Conservation (phyloP, 2,329 filamentous ascomycete species). For the Colletotrichum sojae region DNA sequence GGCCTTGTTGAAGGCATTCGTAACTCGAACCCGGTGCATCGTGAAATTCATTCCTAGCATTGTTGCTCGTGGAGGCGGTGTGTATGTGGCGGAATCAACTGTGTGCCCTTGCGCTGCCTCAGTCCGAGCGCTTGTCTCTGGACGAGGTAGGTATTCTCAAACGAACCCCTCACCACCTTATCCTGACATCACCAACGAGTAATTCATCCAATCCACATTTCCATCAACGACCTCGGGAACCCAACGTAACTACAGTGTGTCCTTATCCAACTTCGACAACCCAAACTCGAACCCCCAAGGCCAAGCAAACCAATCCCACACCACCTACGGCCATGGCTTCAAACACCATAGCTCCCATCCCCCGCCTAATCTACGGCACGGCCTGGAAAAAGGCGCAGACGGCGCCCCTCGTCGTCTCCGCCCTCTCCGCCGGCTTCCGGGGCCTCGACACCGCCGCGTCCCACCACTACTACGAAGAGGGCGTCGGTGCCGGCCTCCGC, state of each 20-base stretch:
- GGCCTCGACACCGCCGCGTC: conserved; percentile 84
- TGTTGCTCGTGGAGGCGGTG: not conserved
- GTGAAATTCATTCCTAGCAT: not conserved
- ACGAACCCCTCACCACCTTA: not conserved
- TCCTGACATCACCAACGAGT: not conserved
- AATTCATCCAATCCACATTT: too few relatives aligned
- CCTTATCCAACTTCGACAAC: too few relatives aligned
- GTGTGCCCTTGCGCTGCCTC: not conserved
- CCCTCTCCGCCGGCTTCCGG: conserved; percentile 78
- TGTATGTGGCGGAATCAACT: not conserved
- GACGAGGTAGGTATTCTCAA: not conserved
- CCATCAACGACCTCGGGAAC: too few relatives aligned
- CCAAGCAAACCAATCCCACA: not conserved
- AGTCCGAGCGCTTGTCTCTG: conserved; percentile 23
- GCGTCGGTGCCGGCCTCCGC: conserved; percentile 77
- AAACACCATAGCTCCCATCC: conserved; percentile 52
- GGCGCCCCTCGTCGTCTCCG: conserved; percentile 75
- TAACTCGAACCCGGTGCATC: not conserved
- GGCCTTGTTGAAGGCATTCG: conserved; percentile 7
- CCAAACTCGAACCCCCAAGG: too few relatives aligned
- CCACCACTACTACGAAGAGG: conserved; percentile 81
- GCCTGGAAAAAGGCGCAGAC: conserved; percentile 87
- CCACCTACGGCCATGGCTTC: conserved; percentile 8
- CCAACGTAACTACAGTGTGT: too few relatives aligned
- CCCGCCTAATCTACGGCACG: conserved; percentile 80